These are phyloP conservation scores for Claviceps capensis DNA, from an alignment of 2,329 filamentous ascomycete genomes.

Conservation along the genomic window DNA sequence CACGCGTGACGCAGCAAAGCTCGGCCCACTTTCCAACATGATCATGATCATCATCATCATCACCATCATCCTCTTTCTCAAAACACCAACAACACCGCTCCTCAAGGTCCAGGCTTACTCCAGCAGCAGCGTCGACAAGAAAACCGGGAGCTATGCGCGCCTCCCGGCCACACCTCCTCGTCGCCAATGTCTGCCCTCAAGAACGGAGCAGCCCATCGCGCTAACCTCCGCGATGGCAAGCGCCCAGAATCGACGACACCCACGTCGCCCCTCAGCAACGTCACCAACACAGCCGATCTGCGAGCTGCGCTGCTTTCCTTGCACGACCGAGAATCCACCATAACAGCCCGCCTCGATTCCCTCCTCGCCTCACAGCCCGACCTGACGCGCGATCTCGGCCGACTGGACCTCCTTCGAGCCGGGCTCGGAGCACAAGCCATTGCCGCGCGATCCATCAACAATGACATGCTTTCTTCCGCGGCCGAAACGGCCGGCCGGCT, in stretches of 20 bases:
- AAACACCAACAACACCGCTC: background rate
- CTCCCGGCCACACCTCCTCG: slow-evolving; percentile 21
- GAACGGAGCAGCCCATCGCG: slow-evolving; percentile 28
- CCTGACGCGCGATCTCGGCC: slow-evolving; percentile 71
- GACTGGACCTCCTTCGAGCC: slow-evolving; percentile 79
- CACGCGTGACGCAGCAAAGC: background rate
- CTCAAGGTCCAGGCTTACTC: background rate
- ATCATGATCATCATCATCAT: background rate
- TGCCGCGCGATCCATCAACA: slow-evolving; percentile 69
- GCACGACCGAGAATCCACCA: slow-evolving; percentile 58
- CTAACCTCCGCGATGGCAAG: slow-evolving; percentile 18
- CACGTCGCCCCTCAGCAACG: slow-evolving; percentile 44
- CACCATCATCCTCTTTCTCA: background rate
- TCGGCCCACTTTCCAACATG: background rate
- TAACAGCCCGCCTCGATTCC: slow-evolving; percentile 61
- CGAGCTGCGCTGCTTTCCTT: slow-evolving; percentile 62
- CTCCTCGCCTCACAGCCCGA: slow-evolving; percentile 75
- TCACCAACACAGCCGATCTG: slow-evolving; percentile 65
- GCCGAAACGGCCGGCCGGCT: slow-evolving; percentile 76
- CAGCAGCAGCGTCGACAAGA: slow-evolving; percentile 1
- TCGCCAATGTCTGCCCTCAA: slow-evolving; percentile 33
- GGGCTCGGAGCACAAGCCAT: slow-evolving; percentile 79
- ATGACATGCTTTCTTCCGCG: slow-evolving; percentile 79
- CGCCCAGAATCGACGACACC: slow-evolving; percentile 12
- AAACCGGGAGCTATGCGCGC: slow-evolving; percentile 29